Conservation (phyloP, 352 stramenopile genomes). For the Phytopythium boreale region DNA sequence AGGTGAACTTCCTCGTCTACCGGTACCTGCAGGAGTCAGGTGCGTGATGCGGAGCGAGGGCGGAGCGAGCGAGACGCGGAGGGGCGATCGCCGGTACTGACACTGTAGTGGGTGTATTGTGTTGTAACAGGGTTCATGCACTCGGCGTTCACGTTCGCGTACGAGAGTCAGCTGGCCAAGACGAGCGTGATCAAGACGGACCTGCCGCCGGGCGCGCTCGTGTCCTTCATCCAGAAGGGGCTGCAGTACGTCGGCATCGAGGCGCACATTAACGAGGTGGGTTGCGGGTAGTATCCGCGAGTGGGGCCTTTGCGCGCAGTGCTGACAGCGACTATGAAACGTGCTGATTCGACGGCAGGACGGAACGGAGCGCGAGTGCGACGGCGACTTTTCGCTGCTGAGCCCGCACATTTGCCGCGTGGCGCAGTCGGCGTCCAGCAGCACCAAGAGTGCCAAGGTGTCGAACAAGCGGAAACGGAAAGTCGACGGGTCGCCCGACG, state of each 20-base stretch:
- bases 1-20: conserved; percentile 99
- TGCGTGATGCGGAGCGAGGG: conserved; percentile 23
- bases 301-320: not conserved
- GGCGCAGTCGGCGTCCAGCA: conserved; percentile 71
- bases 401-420: conserved; percentile 90
- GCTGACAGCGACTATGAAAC: too few species aligned
- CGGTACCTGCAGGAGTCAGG: conserved; percentile 96
- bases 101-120: not conserved
- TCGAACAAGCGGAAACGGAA: conserved; percentile 88
- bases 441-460: conserved; percentile 50
- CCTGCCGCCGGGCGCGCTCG: conserved; percentile 95
- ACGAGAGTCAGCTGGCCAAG: conserved; percentile 96
- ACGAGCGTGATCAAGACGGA: conserved; percentile 91
- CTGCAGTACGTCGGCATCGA: conserved; percentile 94
- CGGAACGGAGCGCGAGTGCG: conserved; percentile 80
- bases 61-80: not conserved
- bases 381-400: conserved; percentile 90
- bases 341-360: conserved; percentile 44
- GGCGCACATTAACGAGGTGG: conserved; percentile 86
- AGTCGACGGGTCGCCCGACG: conserved; percentile 56
- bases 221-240: conserved; percentile 99
- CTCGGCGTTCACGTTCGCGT: conserved; percentile 98
- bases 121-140: conserved; percentile 90
- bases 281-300: not conserved
- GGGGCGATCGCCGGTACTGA: not conserved